Conservation (phyloP, 202 grass and related monocot genomes). For the Carex arenaria region DNA sequence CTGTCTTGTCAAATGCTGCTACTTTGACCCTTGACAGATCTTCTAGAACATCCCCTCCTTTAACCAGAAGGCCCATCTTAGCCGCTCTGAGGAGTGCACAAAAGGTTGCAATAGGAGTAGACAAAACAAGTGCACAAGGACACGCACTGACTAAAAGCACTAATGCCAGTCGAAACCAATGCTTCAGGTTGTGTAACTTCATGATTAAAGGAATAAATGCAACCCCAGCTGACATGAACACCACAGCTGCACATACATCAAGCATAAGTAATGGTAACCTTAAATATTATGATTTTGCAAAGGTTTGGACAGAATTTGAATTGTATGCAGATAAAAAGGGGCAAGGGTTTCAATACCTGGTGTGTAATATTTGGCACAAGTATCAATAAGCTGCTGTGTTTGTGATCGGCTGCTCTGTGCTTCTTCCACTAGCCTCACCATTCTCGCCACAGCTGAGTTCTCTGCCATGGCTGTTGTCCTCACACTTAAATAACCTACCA, state of each 20-base stretch:
- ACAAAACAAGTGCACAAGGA: constrained; percentile 85
- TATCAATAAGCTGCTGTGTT: constrained; percentile 79
- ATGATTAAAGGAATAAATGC: constrained; percentile 54
- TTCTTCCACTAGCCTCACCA: constrained; percentile 95
- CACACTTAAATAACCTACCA: constrained; percentile 86
- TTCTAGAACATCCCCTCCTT: constrained; percentile 97
- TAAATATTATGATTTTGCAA: not conserved
- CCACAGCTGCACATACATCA: constrained; percentile 52
- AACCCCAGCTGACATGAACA: constrained; percentile 52
- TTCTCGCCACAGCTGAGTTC: constrained; percentile 81
- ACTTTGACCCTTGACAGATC: constrained; percentile 55
- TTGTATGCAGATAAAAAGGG: not conserved
- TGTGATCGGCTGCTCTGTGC: constrained; percentile 79
- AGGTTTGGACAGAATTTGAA: not conserved
- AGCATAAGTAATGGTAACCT: constrained; percentile 24
- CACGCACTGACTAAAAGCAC: constrained; percentile 93
- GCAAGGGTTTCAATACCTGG: constrained; percentile 40
- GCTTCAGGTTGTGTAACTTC: constrained; percentile 40
- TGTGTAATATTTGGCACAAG: constrained; percentile 87
- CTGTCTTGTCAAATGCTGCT: constrained; percentile 89
- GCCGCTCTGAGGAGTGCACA: constrained; percentile 78
- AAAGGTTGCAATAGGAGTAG: constrained; percentile 84
- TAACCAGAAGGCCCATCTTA: constrained; percentile 67
- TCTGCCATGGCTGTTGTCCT: constrained; percentile 78
- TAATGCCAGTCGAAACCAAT: constrained; percentile 66